Conservation (phyloP, 352 stramenopile species). For the Globisporangium ultimum region DNA sequence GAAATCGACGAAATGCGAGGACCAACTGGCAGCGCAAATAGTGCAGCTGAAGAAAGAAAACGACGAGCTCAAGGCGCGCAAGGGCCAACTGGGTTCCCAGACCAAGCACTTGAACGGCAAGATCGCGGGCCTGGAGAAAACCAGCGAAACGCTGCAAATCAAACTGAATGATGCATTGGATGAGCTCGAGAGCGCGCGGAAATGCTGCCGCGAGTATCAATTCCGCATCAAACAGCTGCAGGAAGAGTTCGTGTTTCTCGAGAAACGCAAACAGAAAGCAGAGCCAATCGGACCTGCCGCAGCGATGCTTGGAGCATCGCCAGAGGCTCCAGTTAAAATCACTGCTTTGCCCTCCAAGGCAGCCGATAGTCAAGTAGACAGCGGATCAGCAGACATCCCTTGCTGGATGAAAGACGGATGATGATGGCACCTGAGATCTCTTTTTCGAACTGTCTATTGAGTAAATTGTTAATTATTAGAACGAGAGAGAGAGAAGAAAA, state of each 20-base stretch:
- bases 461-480: constrained; percentile 2
- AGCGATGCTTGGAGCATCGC: not conserved
- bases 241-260: constrained; percentile 60
- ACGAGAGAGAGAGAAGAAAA: not conserved
- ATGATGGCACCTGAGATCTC: not conserved
- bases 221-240: constrained; percentile 70
- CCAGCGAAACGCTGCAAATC: constrained; percentile 22
- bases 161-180: constrained; percentile 35
- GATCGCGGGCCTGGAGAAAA: constrained; percentile 32
- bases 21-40: constrained; percentile 38
- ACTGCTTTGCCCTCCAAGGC: not conserved
- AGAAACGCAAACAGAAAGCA: constrained; percentile 36
- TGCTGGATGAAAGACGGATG: constrained; percentile 42
- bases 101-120: constrained; percentile 48
- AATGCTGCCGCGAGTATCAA: constrained; percentile 46
- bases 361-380: not conserved
- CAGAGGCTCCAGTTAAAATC: constrained; percentile 8
- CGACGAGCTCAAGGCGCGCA: constrained; percentile 44
- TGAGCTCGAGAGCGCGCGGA: constrained; percentile 48
- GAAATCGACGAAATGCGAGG: constrained; percentile 29
- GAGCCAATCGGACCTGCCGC: not conserved
- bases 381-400: constrained; percentile 25
- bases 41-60: constrained; percentile 48
- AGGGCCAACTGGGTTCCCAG: constrained; percentile 33
- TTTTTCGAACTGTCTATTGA: constrained; percentile 9